Conservation (phyloP, 139 green algal genomes). For the Haematococcus sp. region DNA sequence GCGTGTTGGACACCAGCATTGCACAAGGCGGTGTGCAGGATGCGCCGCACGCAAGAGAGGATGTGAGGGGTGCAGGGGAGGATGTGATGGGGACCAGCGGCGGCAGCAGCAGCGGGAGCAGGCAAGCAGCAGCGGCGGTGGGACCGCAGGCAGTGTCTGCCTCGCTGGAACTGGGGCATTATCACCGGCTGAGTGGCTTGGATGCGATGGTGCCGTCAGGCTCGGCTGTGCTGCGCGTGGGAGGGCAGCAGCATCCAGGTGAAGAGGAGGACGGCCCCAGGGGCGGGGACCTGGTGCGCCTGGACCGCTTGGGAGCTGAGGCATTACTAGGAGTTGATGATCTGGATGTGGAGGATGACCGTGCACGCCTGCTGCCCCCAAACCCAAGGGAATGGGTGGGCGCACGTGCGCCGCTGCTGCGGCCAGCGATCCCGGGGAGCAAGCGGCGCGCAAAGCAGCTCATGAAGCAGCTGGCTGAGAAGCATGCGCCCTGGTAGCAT, state of each 20-base stretch:
- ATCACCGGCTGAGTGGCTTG: neutral
- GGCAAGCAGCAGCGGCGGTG: neutral
- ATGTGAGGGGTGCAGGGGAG: neutral
- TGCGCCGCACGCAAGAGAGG: neutral
- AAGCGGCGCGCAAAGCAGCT: neutral
- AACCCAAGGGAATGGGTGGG: neutral
- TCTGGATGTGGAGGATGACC: slow-evolving; percentile 1
- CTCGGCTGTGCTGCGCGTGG: neutral
- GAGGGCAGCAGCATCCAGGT: neutral
- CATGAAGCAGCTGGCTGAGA: neutral
- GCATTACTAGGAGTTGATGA: neutral
- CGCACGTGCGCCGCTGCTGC: neutral
- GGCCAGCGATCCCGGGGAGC: neutral
- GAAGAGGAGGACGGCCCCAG: no score
- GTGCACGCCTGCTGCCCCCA: neutral
- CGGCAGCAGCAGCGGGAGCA: neutral
- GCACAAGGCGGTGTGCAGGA: neutral
- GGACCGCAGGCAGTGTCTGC: neutral
- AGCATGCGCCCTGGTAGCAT: neutral
- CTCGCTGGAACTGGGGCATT: neutral
- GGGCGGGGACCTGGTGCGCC: no score
- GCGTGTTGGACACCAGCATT: neutral
- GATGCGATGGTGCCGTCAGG: neutral
- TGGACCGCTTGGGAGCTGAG: no score
- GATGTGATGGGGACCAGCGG: neutral